Evolutionary conservation across 176 grass and related monocot genomes (phyloP).

Genomic region (Oryza meridionalis): DNA sequence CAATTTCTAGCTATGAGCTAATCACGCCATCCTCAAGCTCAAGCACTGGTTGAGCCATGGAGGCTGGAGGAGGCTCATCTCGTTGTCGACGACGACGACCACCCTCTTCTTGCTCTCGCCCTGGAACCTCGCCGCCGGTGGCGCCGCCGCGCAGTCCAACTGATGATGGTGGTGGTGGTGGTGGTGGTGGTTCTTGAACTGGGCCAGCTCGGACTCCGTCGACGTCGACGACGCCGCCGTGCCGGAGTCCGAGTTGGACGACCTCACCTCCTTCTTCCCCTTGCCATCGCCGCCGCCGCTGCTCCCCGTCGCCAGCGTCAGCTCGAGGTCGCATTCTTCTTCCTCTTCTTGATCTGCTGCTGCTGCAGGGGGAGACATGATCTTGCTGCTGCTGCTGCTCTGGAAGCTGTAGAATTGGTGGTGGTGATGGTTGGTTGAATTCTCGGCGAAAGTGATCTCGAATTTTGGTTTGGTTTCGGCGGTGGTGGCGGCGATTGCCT

Average conservation of each 20-base stretch:
- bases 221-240: conserved; percentile 59
- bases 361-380: background rate
- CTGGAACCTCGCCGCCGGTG: conserved; percentile 12
- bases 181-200: conserved; percentile 6
- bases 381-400: background rate
- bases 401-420: conserved; percentile 26
- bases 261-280: conserved; percentile 49
- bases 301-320: conserved; percentile 66
- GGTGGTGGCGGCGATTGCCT: background rate
- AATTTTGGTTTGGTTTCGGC: background rate
- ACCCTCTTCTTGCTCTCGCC: conserved; percentile 16
- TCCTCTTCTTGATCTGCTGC: conserved; percentile 31
- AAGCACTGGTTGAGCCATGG: conserved; percentile 42
- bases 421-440: background rate
- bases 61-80: conserved; percentile 7
- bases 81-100: background rate
- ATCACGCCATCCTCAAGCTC: conserved; percentile 40
- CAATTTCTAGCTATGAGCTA: conserved; percentile 16
- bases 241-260: conserved; percentile 54
- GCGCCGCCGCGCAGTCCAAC: background rate
- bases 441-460: background rate
- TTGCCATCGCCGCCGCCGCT: conserved; percentile 1
- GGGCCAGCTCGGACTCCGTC: conserved; percentile 39
- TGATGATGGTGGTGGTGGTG: background rate
- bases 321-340: conserved; percentile 55